Evolutionary conservation across 1,284 basidiomycete genomes (phyloP).

Genomic region (Bondarzewia mesenterica): DNA sequence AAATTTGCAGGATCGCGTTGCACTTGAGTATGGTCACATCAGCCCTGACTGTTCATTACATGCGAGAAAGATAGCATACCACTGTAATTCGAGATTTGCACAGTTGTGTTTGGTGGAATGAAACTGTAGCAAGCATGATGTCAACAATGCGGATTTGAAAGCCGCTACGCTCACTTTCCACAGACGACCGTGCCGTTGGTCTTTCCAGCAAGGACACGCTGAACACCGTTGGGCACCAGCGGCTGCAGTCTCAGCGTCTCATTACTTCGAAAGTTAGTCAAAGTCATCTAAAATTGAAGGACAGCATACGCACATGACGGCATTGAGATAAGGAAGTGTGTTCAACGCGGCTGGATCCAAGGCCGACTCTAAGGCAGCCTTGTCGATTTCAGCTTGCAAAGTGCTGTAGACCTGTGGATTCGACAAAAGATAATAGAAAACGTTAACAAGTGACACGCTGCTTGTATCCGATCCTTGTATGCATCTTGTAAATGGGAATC

Average conservation of each 20-base stretch:
- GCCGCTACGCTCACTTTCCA: slow-evolving; percentile 16
- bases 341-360: slow-evolving; percentile 14
- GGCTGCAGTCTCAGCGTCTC: slow-evolving; percentile 50
- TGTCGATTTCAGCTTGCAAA: slow-evolving; percentile 29
- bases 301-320: not conserved
- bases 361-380: slow-evolving; percentile 17
- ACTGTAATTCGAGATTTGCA: slow-evolving; percentile 8
- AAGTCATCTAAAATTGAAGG: slow-evolving; percentile 1
- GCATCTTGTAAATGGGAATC: not conserved
- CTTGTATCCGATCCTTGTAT: slow-evolving; percentile 34
- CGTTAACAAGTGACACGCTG: slow-evolving; percentile 22
- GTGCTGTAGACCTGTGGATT: slow-evolving; percentile 23
- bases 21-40: slow-evolving; percentile 13
- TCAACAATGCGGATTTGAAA: not conserved
- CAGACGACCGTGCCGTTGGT: slow-evolving; percentile 15
- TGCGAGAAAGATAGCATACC: slow-evolving; percentile 19
- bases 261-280: slow-evolving; percentile 32
- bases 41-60: slow-evolving; percentile 19
- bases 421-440: slow-evolving; percentile 27
- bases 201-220: slow-evolving; percentile 30
- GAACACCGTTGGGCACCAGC: slow-evolving; percentile 40
- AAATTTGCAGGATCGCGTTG: slow-evolving; percentile 25
- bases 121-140: not conserved
- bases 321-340: slow-evolving; percentile 27
- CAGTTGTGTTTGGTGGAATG: not conserved